Conservation (phyloP, 306 rosid species). For the Cicer judaicum region DNA sequence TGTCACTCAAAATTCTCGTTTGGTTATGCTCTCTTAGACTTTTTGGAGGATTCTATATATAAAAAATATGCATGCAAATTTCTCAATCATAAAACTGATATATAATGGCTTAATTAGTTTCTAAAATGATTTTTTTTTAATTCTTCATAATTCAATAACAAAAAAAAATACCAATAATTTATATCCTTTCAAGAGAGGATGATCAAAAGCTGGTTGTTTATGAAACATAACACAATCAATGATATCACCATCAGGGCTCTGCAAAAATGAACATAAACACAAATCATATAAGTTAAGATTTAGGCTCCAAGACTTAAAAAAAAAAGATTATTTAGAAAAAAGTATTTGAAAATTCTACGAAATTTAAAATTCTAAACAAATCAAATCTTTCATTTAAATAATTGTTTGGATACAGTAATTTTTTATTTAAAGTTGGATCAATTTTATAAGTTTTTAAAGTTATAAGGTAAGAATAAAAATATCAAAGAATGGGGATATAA, state of each 20-base stretch:
- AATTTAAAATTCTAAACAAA: no score
- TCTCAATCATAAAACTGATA: neutral
- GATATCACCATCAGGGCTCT: constrained; percentile 89
- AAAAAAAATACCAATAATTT: constrained; percentile 67
- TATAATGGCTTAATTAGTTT: neutral
- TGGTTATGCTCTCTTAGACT: constrained; percentile 57
- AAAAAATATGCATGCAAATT: neutral
- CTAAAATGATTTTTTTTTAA: neutral
- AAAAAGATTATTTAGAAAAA: no score
- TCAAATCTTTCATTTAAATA: no score
- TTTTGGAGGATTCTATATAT: constrained; percentile 70
- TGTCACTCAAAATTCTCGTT: constrained; percentile 42
- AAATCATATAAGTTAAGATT: neutral
- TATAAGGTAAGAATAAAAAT: no score
- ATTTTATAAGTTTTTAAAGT: no score
- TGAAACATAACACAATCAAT: constrained; percentile 83
- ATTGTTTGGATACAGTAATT: no score
- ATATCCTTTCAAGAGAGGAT: constrained; percentile 72
- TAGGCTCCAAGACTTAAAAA: neutral
- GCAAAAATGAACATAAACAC: neutral
- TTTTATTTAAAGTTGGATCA: no score
- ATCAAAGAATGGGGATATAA: no score
- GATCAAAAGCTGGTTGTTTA: constrained; percentile 89
- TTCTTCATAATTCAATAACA: neutral
- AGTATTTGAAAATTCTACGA: no score